These are phyloP conservation scores for Cutaneotrichosporon cutaneum DNA, from an alignment of 1,284 basidiomycete species.

Conservation along the genomic window DNA sequence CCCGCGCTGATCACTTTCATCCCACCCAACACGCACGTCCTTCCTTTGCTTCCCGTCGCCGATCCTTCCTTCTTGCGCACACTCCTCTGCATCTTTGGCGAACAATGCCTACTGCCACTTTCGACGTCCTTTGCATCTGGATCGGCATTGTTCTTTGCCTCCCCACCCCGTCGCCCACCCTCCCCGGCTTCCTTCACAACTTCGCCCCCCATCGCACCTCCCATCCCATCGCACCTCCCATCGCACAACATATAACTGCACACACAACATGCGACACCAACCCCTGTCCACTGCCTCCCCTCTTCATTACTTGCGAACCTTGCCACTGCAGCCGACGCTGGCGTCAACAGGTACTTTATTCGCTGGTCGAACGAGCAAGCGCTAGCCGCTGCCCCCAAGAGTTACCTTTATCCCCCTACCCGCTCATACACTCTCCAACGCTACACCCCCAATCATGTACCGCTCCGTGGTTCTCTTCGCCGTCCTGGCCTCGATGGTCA, in stretches of 20 bases:
- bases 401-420: background rate
- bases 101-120: background rate
- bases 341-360: slow-evolving; percentile 13
- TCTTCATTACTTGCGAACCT: background rate
- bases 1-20: too few relatives aligned
- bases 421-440: background rate
- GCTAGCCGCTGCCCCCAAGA: slow-evolving; percentile 18
- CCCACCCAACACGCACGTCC: too few relatives aligned
- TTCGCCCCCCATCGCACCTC: background rate
- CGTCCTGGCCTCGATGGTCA: slow-evolving; percentile 12
- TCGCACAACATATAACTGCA: background rate
- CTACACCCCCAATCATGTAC: slow-evolving; percentile 11
- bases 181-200: too few relatives aligned
- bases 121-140: too few relatives aligned
- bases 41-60: background rate
- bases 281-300: too few relatives aligned
- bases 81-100: too few relatives aligned
- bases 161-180: too few relatives aligned
- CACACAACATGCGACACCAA: background rate
- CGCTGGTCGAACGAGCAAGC: slow-evolving; percentile 22
- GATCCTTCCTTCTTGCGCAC: background rate
- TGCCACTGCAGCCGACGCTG: slow-evolving; percentile 7
- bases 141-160: too few relatives aligned
- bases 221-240: background rate
- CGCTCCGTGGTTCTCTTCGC: slow-evolving; percentile 5